phyloP scores from a whole-genome alignment of 106 monocot species.

The Acorus calamus region DNA sequence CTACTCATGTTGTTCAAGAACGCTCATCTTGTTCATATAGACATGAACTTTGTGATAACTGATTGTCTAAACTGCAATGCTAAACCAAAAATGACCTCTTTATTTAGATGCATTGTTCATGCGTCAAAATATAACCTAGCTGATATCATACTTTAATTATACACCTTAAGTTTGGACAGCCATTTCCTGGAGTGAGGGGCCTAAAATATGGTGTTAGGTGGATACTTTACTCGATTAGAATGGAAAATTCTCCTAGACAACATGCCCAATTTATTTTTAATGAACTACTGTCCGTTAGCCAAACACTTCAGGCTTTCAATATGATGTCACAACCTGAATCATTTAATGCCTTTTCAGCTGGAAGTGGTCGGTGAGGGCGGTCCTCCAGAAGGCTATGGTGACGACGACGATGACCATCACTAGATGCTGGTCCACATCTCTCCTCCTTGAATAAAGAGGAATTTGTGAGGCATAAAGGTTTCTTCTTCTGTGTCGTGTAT shows the following conservation, averaged over 20 bases:
- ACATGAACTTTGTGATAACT: too few species aligned
- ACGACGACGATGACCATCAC: constrained; percentile 28
- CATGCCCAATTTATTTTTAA: not conserved
- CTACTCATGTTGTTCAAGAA: not conserved
- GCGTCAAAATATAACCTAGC: too few species aligned
- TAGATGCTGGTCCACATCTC: not conserved
- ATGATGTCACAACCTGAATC: too few species aligned
- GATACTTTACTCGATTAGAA: not conserved
- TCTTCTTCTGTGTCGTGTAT: constrained; percentile 22
- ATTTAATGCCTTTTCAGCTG: constrained; percentile 29
- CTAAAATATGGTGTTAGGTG: too few species aligned
- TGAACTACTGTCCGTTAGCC: not conserved
- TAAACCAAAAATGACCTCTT: too few species aligned
- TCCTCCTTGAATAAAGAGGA: constrained; percentile 10
- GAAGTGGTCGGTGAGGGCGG: constrained; percentile 81
- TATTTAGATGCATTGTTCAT: too few species aligned
- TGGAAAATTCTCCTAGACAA: not conserved
- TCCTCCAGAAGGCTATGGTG: constrained; percentile 55
- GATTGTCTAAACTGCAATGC: too few species aligned
- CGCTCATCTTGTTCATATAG: too few species aligned
- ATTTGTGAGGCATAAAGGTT: constrained; percentile 11
- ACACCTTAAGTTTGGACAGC: too few species aligned
- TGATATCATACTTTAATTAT: too few species aligned
- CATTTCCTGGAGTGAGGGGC: too few species aligned
- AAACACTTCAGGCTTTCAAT: too few species aligned